Conservation (phyloP, 1,284 basidiomycete genomes). For the Inonotus obliquus region DNA sequence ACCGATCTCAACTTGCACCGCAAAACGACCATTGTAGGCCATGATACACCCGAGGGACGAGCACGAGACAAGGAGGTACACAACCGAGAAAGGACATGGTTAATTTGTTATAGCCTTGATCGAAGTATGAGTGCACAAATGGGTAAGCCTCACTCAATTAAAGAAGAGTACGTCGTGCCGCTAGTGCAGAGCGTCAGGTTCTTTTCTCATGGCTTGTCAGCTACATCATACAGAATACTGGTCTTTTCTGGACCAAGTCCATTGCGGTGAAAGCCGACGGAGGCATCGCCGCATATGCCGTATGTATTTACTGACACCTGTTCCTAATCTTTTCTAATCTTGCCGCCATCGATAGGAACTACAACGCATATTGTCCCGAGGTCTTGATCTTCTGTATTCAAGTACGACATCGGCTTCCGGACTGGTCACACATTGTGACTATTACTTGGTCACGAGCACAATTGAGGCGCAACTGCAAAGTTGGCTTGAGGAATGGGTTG, state of each 20-base stretch:
- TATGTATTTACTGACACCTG: slow-evolving; percentile 34
- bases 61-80: slow-evolving; percentile 79
- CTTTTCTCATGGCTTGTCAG: slow-evolving; percentile 33
- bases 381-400: slow-evolving; percentile 87
- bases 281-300: slow-evolving; percentile 64
- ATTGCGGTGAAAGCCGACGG: slow-evolving; percentile 59
- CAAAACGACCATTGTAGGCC: slow-evolving; percentile 66
- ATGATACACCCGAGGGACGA: slow-evolving; percentile 71
- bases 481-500: slow-evolving; percentile 63
- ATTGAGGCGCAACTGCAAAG: slow-evolving; percentile 77
- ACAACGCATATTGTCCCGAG: slow-evolving; percentile 84
- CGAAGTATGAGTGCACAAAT: slow-evolving; percentile 89
- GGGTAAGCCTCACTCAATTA: slow-evolving; percentile 84
- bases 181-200: slow-evolving; percentile 17
- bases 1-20: slow-evolving; percentile 95
- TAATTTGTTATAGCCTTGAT: slow-evolving; percentile 87
- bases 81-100: slow-evolving; percentile 93
- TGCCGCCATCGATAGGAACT: slow-evolving; percentile 50
- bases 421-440: slow-evolving; percentile 84
- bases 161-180: slow-evolving; percentile 67
- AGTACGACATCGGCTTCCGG: slow-evolving; percentile 80
- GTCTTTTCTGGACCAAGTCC: slow-evolving; percentile 65
- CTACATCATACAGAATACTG: slow-evolving; percentile 83
- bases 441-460: slow-evolving; percentile 75
- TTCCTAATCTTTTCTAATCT: slow-evolving; percentile 6